These are phyloP conservation scores for Lyophyllum semitale DNA, from an alignment of 768 basidiomycete species.

Conservation along the genomic window DNA sequence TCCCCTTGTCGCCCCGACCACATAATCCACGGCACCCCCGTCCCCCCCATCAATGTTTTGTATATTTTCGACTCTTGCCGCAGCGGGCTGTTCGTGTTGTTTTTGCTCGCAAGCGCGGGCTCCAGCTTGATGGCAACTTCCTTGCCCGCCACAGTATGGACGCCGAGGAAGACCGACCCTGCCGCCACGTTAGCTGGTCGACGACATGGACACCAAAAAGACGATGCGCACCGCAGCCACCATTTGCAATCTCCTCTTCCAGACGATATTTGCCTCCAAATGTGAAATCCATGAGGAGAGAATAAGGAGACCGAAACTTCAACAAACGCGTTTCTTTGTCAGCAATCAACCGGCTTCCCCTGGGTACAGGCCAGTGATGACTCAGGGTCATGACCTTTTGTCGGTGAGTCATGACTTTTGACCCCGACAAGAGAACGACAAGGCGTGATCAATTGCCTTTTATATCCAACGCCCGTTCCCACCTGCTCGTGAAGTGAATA, in stretches of 20 bases:
- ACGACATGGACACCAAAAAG: background rate
- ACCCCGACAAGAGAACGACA: no score
- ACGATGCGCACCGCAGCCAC: slow-evolving; percentile 65
- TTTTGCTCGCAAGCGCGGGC: slow-evolving; percentile 52
- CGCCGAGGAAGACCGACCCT: slow-evolving; percentile 80
- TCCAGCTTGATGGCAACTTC: slow-evolving; percentile 86
- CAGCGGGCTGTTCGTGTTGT: slow-evolving; percentile 54
- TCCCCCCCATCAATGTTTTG: slow-evolving; percentile 86
- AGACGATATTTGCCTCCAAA: slow-evolving; percentile 80
- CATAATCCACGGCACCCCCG: slow-evolving; percentile 90
- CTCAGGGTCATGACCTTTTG: no score
- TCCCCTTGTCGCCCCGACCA: slow-evolving; percentile 90
- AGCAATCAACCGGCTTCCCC: no score
- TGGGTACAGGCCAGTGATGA: no score
- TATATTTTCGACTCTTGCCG: slow-evolving; percentile 91
- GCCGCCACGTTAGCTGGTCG: slow-evolving; percentile 13
- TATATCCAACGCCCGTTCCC: no score
- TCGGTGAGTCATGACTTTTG: no score
- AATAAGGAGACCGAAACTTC: background rate
- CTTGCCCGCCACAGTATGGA: slow-evolving; percentile 80
- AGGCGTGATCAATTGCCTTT: no score
- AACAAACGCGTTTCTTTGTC: slow-evolving; percentile 26
- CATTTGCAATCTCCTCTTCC: slow-evolving; percentile 79
- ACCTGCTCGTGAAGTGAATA: no score
- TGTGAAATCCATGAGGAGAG: slow-evolving; percentile 35